Conservation (phyloP, 2,329 filamentous ascomycete genomes). For the Drechslerella coelobrocha region DNA sequence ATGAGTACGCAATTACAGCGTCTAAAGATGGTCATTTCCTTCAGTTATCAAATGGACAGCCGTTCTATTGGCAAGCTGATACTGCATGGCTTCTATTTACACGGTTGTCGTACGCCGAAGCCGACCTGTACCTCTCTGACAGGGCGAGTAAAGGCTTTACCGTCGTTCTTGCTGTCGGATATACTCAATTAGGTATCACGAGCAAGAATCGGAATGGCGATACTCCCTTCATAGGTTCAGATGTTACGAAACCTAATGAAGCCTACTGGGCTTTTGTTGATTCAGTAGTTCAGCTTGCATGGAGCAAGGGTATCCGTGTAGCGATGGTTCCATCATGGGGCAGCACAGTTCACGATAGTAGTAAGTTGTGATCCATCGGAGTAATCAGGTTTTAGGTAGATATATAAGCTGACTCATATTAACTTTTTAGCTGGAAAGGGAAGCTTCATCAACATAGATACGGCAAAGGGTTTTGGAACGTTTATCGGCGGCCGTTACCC, state of each 20-base stretch:
- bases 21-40: constrained; percentile 19
- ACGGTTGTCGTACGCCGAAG: constrained; percentile 28
- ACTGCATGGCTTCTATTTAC: constrained; percentile 20
- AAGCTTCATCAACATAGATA: constrained; percentile 42
- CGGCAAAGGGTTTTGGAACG: constrained; percentile 50
- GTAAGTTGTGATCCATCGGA: background rate
- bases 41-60: constrained; percentile 7
- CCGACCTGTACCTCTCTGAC: constrained; percentile 27
- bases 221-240: constrained; percentile 31
- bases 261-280: constrained; percentile 41
- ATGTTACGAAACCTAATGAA: constrained; percentile 43
- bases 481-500: constrained; percentile 54
- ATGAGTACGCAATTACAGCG: constrained; percentile 18
- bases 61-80: constrained; percentile 20
- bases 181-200: constrained; percentile 54
- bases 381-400: background rate
- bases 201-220: constrained; percentile 40
- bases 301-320: constrained; percentile 47
- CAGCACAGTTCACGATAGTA: constrained; percentile 33
- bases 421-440: background rate
- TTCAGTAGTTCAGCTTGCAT: constrained; percentile 44
- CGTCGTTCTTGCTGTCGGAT: constrained; percentile 29
- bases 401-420: background rate
- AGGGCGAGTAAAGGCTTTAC: constrained; percentile 43
- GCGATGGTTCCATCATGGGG: constrained; percentile 46